Evolutionary conservation across 169 alveolate species (phyloP).

Genomic region (Plasmodium cynomolgi): DNA sequence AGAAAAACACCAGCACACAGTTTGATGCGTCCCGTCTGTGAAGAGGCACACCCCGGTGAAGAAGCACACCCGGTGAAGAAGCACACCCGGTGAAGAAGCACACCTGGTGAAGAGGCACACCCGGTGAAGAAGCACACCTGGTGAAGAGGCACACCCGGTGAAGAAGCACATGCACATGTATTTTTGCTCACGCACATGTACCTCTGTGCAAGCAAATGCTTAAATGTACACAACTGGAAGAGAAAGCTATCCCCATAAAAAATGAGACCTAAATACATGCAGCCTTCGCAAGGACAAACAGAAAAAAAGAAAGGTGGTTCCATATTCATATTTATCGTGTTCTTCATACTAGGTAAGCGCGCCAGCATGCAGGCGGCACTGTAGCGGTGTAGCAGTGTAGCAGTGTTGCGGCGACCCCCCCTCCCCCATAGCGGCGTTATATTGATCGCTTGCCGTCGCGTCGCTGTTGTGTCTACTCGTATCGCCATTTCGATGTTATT

Average conservation of each 20-base stretch:
- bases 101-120: too few relatives aligned
- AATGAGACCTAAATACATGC: slow-evolving; percentile 71
- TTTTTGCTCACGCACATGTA: too few relatives aligned
- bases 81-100: too few relatives aligned
- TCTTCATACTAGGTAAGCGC: slow-evolving; percentile 47
- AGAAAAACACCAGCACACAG: slow-evolving; percentile 6
- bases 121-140: too few relatives aligned
- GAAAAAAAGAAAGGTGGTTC: slow-evolving; percentile 61
- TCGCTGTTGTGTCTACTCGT: background rate
- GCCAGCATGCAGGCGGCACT: background rate
- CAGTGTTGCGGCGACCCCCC: background rate
- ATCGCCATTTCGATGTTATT: background rate
- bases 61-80: too few relatives aligned
- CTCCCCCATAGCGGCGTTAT: background rate
- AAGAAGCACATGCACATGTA: background rate
- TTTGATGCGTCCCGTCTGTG: slow-evolving; percentile 8
- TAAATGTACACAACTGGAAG: slow-evolving; percentile 2
- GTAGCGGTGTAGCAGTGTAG: background rate
- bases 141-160: too few relatives aligned
- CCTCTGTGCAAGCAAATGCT: background rate
- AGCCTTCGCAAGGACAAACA: slow-evolving; percentile 38
- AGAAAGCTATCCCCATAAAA: background rate
- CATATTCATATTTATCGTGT: slow-evolving; percentile 55
- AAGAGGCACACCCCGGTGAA: too few relatives aligned
- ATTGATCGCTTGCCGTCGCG: background rate